phyloP scores from a whole-genome alignment of 805 yeast species.

The Yarrowia bubula region DNA sequence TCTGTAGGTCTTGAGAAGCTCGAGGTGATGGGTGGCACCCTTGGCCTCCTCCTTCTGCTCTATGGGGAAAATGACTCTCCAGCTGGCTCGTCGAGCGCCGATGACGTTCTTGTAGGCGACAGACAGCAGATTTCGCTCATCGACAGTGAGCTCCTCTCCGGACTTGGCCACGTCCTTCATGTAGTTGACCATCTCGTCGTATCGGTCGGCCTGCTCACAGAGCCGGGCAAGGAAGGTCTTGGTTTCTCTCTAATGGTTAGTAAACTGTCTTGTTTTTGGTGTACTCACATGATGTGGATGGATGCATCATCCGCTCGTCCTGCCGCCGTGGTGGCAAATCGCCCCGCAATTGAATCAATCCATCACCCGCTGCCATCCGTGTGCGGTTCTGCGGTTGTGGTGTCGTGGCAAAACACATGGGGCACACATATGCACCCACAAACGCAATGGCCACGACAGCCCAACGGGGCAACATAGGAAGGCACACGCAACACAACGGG shows the following conservation, averaged over 20 bases:
- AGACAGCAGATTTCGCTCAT: conserved; percentile 94
- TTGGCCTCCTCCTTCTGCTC: conserved; percentile 98
- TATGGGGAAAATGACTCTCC: conserved; percentile 98
- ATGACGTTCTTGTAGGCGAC: conserved; percentile 98
- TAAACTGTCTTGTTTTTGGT: neutral
- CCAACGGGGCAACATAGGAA: conserved; percentile 18
- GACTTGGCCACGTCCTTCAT: conserved; percentile 97
- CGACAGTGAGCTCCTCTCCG: conserved; percentile 93
- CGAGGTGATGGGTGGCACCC: conserved; percentile 87
- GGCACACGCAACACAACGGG: neutral
- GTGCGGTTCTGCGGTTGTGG: conserved; percentile 4
- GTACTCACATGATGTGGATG: conserved; percentile 9
- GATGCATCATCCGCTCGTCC: neutral
- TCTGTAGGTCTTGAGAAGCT: conserved; percentile 90
- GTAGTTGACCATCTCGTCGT: conserved; percentile 98
- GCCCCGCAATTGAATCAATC: conserved; percentile 22
- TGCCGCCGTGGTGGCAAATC: neutral
- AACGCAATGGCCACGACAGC: conserved; percentile 23
- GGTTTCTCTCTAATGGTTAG: conserved; percentile 60
- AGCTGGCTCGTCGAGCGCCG: conserved; percentile 98
- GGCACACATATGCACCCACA: conserved; percentile 26
- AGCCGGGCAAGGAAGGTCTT: conserved; percentile 94
- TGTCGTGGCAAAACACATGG: conserved; percentile 26
- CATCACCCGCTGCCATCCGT: conserved; percentile 13
- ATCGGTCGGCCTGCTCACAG: conserved; percentile 99